These are phyloP conservation scores for Pichia pseudocactophila DNA, from an alignment of 805 yeast species.

Conservation along the genomic window DNA sequence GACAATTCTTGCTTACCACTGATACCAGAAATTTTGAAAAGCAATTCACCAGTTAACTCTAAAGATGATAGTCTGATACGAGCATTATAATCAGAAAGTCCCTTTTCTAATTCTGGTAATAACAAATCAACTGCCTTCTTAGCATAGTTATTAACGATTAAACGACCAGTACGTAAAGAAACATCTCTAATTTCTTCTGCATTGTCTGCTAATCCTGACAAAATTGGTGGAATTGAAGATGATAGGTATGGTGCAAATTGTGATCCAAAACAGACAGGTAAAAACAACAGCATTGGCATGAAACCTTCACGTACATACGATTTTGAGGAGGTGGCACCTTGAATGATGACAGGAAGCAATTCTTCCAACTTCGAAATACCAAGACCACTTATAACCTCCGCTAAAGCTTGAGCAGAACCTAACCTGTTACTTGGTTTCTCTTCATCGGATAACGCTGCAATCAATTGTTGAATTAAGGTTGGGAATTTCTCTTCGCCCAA, in stretches of 20 bases:
- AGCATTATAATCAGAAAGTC: slow-evolving; percentile 71
- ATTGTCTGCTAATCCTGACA: slow-evolving; percentile 82
- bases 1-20: slow-evolving; percentile 64
- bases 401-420: slow-evolving; percentile 94
- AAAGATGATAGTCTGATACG: slow-evolving; percentile 90
- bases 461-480: slow-evolving; percentile 69
- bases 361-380: slow-evolving; percentile 87
- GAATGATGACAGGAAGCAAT: slow-evolving; percentile 68
- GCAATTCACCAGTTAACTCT: slow-evolving; percentile 88
- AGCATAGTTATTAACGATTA: slow-evolving; percentile 86
- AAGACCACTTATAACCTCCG: slow-evolving; percentile 89
- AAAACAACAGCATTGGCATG: slow-evolving; percentile 77
- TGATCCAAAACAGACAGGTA: slow-evolving; percentile 91
- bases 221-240: slow-evolving; percentile 82
- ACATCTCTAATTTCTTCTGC: slow-evolving; percentile 84
- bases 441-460: slow-evolving; percentile 70
- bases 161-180: slow-evolving; percentile 85
- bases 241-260: slow-evolving; percentile 85
- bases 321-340: slow-evolving; percentile 59
- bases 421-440: slow-evolving; percentile 79
- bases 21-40: slow-evolving; percentile 90
- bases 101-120: slow-evolving; percentile 88
- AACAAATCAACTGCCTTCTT: slow-evolving; percentile 85
- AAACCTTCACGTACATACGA: slow-evolving; percentile 80
- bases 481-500: slow-evolving; percentile 96